Evolutionary conservation across 306 rosid genomes (phyloP).

Genomic region (Vigna radiata): DNA sequence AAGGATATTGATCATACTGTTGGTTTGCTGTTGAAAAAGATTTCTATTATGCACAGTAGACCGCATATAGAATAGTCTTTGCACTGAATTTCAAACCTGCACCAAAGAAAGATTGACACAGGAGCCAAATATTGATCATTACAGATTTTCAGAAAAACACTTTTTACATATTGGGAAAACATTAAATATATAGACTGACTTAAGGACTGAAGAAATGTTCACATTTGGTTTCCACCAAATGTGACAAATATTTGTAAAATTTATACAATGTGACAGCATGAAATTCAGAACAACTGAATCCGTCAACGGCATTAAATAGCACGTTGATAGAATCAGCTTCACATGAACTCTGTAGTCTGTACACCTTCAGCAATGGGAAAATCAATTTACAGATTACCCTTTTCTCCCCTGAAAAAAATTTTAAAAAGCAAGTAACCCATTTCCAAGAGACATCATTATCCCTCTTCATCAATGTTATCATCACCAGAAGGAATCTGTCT

Average conservation of each 20-base stretch:
- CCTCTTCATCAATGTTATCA: constrained; percentile 75
- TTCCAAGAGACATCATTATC: constrained; percentile 59
- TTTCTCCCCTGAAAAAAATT: constrained; percentile 68
- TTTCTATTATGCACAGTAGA: constrained; percentile 41
- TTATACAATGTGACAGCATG: constrained; percentile 78
- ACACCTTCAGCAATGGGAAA: constrained; percentile 81
- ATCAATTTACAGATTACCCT: constrained; percentile 84
- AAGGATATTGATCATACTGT: constrained; percentile 32
- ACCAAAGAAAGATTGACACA: constrained; percentile 48
- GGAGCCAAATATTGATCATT: constrained; percentile 51
- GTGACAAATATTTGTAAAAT: constrained; percentile 75
- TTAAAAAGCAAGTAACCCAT: constrained; percentile 60
- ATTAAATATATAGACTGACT: constrained; percentile 52
- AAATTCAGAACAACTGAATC: constrained; percentile 68
- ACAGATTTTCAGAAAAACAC: constrained; percentile 49
- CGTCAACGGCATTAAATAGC: constrained; percentile 68
- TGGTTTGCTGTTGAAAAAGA: constrained; percentile 36
- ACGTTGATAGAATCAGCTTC: constrained; percentile 63
- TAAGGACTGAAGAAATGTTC: constrained; percentile 70
- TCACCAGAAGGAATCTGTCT: constrained; percentile 82
- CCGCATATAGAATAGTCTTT: constrained; percentile 35
- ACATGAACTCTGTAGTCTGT: constrained; percentile 62
- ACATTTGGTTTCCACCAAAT: constrained; percentile 70
- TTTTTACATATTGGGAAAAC: constrained; percentile 51
- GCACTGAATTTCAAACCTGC: constrained; percentile 46